Percentiles rank a stretch among this genome's conserved stretches.
These are phyloP conservation scores for Beauveria medogensis DNA, from an alignment of 2,329 filamentous ascomycete genomes.

Conservation along the genomic window DNA sequence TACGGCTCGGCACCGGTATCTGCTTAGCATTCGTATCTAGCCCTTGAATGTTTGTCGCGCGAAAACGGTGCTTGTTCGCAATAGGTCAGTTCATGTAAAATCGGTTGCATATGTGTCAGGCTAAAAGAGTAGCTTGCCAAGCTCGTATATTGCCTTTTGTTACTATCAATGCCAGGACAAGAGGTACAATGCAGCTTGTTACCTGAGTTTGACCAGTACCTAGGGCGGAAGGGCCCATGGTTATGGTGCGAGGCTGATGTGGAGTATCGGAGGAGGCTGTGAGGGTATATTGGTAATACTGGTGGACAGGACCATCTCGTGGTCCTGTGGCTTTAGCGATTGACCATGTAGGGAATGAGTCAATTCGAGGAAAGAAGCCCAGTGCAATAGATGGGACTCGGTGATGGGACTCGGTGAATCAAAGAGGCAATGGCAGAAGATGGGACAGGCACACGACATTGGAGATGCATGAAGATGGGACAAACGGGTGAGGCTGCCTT, in stretches of 20 bases:
- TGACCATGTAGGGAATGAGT: neutral
- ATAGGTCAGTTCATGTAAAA: neutral
- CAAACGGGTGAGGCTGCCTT: neutral
- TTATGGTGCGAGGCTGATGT: neutral
- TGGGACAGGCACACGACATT: neutral
- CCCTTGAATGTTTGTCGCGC: neutral
- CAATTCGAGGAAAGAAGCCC: neutral
- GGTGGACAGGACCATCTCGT: too few species aligned
- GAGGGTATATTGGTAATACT: neutral
- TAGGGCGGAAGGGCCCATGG: neutral
- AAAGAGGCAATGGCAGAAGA: neutral
- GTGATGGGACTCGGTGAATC: neutral
- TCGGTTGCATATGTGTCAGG: neutral
- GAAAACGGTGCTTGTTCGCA: neutral
- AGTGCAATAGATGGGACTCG: neutral
- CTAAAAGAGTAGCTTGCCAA: neutral
- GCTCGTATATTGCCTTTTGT: too few species aligned
- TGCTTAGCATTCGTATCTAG: neutral
- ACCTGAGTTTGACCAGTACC: too few species aligned
- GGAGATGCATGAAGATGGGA: neutral
- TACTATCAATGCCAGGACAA: neutral
- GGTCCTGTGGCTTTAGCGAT: neutral
- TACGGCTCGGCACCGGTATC: neutral
- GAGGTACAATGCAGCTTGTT: neutral
- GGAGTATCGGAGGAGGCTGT: neutral